phyloP scores from a whole-genome alignment of 192 early-diverging fungal genomes.

The Entomortierella beljakovae region DNA sequence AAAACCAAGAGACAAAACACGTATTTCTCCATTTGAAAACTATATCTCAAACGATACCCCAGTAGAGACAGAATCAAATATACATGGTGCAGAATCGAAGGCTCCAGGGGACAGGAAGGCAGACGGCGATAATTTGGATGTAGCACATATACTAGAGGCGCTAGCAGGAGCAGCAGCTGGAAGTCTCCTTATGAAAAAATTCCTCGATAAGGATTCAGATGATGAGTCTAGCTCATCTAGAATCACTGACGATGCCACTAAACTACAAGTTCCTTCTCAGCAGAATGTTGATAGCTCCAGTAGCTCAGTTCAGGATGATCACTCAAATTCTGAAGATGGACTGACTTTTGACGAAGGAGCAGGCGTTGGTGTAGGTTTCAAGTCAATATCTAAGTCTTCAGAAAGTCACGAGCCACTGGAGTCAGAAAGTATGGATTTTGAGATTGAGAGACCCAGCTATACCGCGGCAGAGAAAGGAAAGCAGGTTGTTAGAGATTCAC shows the following conservation, averaged over 20 bases:
- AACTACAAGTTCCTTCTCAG: not conserved
- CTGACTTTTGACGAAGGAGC: slow-evolving; percentile 10
- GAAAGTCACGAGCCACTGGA: no score
- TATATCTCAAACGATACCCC: not conserved
- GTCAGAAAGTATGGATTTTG: not conserved
- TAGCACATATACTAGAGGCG: not conserved
- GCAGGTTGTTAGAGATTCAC: slow-evolving; percentile 5
- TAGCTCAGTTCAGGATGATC: not conserved
- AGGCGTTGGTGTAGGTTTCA: not conserved
- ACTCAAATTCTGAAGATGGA: slow-evolving; percentile 18
- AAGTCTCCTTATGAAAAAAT: not conserved
- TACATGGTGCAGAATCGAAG: not conserved
- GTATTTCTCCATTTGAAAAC: slow-evolving; percentile 12
- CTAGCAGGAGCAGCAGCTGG: slow-evolving; percentile 4
- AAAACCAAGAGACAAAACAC: not conserved
- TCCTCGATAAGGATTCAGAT: slow-evolving; percentile 14
- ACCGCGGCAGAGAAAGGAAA: slow-evolving; percentile 6
- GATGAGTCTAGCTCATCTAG: not conserved
- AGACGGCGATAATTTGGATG: slow-evolving; percentile 1
- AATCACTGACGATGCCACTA: not conserved
- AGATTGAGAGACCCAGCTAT: not conserved
- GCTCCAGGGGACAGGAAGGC: not conserved
- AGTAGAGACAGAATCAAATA: not conserved
- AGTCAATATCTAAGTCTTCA: not conserved
- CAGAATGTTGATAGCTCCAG: not conserved